Conservation (phyloP, 2,329 filamentous ascomycete species). For the Sarocladium kiliense region DNA sequence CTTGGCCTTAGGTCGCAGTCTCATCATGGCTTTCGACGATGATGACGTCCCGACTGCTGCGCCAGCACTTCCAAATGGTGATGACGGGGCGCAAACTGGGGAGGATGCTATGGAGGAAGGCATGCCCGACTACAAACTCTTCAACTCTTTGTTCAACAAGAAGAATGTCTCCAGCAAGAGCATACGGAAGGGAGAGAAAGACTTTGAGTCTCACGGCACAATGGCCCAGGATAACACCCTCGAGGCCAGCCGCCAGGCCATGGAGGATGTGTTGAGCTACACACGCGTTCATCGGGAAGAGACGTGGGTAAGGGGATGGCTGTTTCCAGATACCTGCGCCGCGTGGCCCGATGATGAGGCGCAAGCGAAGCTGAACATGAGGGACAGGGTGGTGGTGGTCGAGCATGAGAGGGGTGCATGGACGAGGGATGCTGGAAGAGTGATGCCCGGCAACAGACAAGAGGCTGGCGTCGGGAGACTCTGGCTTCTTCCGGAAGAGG, state of each 20-base stretch:
- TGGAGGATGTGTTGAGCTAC: slow-evolving; percentile 81
- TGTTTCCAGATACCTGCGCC: slow-evolving; percentile 57
- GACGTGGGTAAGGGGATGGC: slow-evolving; percentile 64
- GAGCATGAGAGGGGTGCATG: slow-evolving; percentile 68
- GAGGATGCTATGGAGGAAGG: slow-evolving; percentile 71
- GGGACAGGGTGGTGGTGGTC: slow-evolving; percentile 58
- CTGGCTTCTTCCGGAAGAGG: slow-evolving; percentile 89
- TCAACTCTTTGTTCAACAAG: slow-evolving; percentile 47
- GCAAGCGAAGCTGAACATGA: slow-evolving; percentile 18
- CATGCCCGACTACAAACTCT: slow-evolving; percentile 80
- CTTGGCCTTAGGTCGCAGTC: neutral
- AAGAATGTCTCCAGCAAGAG: slow-evolving; percentile 52
- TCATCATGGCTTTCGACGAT: slow-evolving; percentile 37
- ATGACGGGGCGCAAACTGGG: slow-evolving; percentile 22
- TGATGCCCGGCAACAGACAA: slow-evolving; percentile 52
- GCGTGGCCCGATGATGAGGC: slow-evolving; percentile 18
- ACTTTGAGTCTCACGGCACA: slow-evolving; percentile 92
- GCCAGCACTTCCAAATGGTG: slow-evolving; percentile 15
- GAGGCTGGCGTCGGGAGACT: slow-evolving; percentile 54
- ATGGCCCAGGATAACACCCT: slow-evolving; percentile 72
- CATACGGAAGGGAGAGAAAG: slow-evolving; percentile 90
- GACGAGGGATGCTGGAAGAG: slow-evolving; percentile 71
- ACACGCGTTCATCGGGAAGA: slow-evolving; percentile 69
- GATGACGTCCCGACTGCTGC: slow-evolving; percentile 31
- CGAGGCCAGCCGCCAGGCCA: slow-evolving; percentile 75